Evolutionary conservation across 805 yeast species (phyloP), one percentile per base, ranked within the genome.

Genomic region (Ogataea paradorogensis): DNA sequence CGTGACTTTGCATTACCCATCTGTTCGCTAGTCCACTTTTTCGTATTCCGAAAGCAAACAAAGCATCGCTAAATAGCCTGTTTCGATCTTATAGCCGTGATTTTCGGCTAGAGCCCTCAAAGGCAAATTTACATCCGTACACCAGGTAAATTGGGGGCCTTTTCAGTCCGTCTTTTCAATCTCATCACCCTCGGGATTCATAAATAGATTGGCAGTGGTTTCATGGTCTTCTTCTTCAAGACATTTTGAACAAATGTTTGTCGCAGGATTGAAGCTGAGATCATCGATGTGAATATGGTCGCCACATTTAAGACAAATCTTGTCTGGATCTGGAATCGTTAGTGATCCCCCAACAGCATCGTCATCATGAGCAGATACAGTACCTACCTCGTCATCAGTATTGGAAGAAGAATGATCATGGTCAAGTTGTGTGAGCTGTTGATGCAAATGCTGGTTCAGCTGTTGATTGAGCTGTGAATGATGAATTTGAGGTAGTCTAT

Each of bases 401-500:
- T 43, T 30, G 11, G 47, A 31, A 5, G 50, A 35, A 2, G 43
- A 35, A n/a, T 41, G 30, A 7, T 37, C 38, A 7, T 36, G 22
- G 32, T 36, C 34, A 25, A 46, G 35, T 24, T 46, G 44, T 9
- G 38, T 36, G 15, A 46, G 33, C 20, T 46, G 45, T 25, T 50
- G 53, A 35, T 48, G 55, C 28, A 53, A 30, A 20, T 58, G 60
- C 32, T 57, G 62, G 29, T 53, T 56, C 27, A 59, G 45, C 35
- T 59, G 63, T 30, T 56, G 62, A 31, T 59, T 57, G 14, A 59
- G 42, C 35, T 58, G 63, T 1, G 59, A 46, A 42, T 57, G 59
- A 35, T 56, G 61, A 7, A 53, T 52, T 8, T 47, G 56, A 7
- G 56, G 46, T 10, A 43, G 26, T 9, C 40, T 33, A 10, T 37